These are phyloP conservation scores for Durotheca rogersii DNA, from an alignment of 495 filamentous ascomycete species.

Conservation along the genomic window DNA sequence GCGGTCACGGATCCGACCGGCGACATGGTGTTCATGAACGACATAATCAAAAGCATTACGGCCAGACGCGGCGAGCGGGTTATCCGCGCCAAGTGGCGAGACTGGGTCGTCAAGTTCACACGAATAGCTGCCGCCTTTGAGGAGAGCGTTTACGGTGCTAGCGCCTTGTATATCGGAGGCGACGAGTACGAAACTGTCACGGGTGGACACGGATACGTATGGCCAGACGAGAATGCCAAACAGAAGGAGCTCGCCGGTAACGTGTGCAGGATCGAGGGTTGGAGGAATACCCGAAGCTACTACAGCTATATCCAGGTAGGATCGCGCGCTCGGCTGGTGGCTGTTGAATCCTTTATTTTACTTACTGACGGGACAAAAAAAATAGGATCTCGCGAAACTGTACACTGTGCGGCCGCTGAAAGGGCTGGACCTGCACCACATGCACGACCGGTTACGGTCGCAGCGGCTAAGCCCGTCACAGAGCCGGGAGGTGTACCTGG, in stretches of 20 bases:
- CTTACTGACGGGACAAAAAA: conserved; percentile 12
- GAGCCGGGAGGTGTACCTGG: conserved; percentile 75
- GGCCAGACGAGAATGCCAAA: conserved; percentile 78
- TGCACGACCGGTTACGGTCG: conserved; percentile 83
- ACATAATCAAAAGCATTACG: conserved; percentile 76
- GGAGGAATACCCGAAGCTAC: conserved; percentile 91
- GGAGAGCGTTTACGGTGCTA: conserved; percentile 88
- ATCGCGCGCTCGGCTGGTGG: not conserved
- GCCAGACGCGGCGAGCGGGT: conserved; percentile 87
- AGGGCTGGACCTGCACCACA: conserved; percentile 81
- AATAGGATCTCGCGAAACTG: conserved; percentile 61
- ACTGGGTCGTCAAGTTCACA: conserved; percentile 87
- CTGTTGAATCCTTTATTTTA: too few species aligned
- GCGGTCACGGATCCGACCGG: conserved; percentile 70
- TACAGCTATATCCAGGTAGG: conserved; percentile 87
- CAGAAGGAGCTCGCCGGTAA: conserved; percentile 84
- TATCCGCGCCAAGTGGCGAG: conserved; percentile 84
- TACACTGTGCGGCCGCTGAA: conserved; percentile 75
- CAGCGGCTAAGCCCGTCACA: conserved; percentile 70
- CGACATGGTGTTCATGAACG: conserved; percentile 85
- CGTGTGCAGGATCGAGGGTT: conserved; percentile 89
- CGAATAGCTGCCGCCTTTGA: conserved; percentile 92
- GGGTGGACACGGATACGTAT: conserved; percentile 90
- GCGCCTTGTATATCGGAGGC: conserved; percentile 83
- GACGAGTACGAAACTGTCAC: conserved; percentile 65